These are phyloP conservation scores for Leccinum longicurvipes DNA, from an alignment of 768 basidiomycete species.

Conservation along the genomic window DNA sequence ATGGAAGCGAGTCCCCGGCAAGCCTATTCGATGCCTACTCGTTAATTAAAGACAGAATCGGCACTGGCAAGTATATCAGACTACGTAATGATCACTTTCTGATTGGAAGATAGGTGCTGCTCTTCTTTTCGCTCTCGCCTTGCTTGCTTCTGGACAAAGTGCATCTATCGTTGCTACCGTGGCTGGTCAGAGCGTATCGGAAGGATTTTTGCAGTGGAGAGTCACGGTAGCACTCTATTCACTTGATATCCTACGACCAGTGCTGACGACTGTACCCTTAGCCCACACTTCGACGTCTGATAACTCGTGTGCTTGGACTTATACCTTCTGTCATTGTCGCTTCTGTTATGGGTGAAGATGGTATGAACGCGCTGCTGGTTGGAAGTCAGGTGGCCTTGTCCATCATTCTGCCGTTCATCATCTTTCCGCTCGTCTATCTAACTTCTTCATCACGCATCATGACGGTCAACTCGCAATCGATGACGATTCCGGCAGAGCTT, in stretches of 20 bases:
- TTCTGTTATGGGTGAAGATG: conserved; percentile 60
- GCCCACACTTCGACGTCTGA: conserved; percentile 74
- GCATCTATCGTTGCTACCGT: conserved; percentile 88
- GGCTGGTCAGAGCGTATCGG: conserved; percentile 85
- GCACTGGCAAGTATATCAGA: conserved; percentile 47
- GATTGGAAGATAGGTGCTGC: conserved; percentile 57
- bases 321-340: conserved; percentile 83
- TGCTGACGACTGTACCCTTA: conserved; percentile 33
- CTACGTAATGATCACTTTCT: not conserved
- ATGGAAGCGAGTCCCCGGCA: conserved; percentile 47
- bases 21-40: conserved; percentile 83
- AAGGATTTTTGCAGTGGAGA: conserved; percentile 87
- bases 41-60: conserved; percentile 64
- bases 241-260: conserved; percentile 20
- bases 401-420: conserved; percentile 81
- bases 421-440: conserved; percentile 75
- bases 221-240: conserved; percentile 52
- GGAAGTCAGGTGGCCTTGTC: conserved; percentile 81
- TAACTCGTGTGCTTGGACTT: conserved; percentile 79
- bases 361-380: conserved; percentile 79
- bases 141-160: conserved; percentile 85
- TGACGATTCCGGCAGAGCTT: not conserved
- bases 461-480: conserved; percentile 43
- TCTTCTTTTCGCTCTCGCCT: conserved; percentile 82
- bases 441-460: conserved; percentile 68